A percentile compares a stretch with the other conserved stretches of the same genome.
phyloP scores from a whole-genome alignment of 2,329 filamentous ascomycete species.

The Tolypocladium ophioglossoides region DNA sequence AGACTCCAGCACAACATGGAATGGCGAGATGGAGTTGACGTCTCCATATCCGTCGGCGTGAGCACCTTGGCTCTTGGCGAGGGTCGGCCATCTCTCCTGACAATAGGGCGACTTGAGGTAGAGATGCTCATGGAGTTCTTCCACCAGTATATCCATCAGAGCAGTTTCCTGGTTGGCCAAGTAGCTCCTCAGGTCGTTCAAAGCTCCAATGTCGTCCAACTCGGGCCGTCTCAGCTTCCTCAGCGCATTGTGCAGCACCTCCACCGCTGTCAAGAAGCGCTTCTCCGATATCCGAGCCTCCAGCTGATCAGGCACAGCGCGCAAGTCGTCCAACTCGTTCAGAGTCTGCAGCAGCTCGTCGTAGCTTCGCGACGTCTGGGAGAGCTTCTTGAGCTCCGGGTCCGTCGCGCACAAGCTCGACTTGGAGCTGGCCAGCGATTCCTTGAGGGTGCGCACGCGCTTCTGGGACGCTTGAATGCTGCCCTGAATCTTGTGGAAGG shows the following conservation, averaged over 20 bases:
- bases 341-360: constrained; percentile 81
- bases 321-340: constrained; percentile 75
- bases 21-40: constrained; percentile 36
- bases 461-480: constrained; percentile 85
- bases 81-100: constrained; percentile 85
- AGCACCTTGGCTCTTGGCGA: constrained; percentile 56
- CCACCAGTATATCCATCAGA: constrained; percentile 89
- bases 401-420: constrained; percentile 73
- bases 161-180: constrained; percentile 87
- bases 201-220: constrained; percentile 80
- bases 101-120: constrained; percentile 98
- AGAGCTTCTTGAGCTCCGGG: constrained; percentile 83
- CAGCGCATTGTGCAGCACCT: constrained; percentile 79
- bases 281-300: constrained; percentile 96
- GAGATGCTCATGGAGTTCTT: constrained; percentile 92
- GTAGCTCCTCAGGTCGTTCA: constrained; percentile 78
- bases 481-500: constrained; percentile 95
- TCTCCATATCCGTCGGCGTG: constrained; percentile 38
- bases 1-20: constrained; percentile 48
- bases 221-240: constrained; percentile 77
- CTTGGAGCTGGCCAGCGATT: constrained; percentile 74
- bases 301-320: constrained; percentile 80
- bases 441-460: constrained; percentile 71
- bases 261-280: constrained; percentile 83
- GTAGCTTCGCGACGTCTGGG: constrained; percentile 78